phyloP scores from a whole-genome alignment of 2,329 filamentous ascomycete species.

The Hypoxylon sp. region DNA sequence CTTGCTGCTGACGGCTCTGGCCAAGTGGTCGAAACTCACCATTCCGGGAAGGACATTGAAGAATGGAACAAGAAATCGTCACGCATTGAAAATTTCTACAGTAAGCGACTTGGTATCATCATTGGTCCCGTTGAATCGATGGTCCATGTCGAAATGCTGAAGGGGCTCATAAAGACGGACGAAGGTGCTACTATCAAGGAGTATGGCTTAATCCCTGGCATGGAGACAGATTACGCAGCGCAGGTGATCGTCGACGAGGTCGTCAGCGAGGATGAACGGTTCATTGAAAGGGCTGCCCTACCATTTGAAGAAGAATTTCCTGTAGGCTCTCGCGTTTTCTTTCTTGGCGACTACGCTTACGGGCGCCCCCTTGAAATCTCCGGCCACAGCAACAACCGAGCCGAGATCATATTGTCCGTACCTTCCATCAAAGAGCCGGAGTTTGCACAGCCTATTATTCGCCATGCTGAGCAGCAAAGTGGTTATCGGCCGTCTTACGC shows the following conservation, averaged over 20 bases:
- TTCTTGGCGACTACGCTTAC: slow-evolving; percentile 93
- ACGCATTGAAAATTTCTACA: slow-evolving; percentile 88
- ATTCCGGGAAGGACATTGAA: slow-evolving; percentile 81
- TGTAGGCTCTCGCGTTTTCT: slow-evolving; percentile 85
- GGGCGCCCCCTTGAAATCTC: slow-evolving; percentile 89
- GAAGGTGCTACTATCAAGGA: slow-evolving; percentile 93
- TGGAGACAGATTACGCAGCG: slow-evolving; percentile 91
- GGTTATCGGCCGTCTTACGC: slow-evolving; percentile 89
- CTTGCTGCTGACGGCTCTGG: slow-evolving; percentile 73
- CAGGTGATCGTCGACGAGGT: slow-evolving; percentile 93
- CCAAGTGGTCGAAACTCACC: slow-evolving; percentile 77
- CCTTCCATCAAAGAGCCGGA: slow-evolving; percentile 82
- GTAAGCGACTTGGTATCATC: slow-evolving; percentile 89
- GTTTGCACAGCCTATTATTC: slow-evolving; percentile 83
- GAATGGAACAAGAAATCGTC: slow-evolving; percentile 88
- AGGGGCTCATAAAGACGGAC: slow-evolving; percentile 90
- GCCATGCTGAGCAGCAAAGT: slow-evolving; percentile 76
- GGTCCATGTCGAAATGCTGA: slow-evolving; percentile 93
- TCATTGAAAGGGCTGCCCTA: slow-evolving; percentile 89
- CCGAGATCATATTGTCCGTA: slow-evolving; percentile 82
- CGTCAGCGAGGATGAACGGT: slow-evolving; percentile 90
- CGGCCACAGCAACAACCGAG: slow-evolving; percentile 80
- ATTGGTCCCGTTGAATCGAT: slow-evolving; percentile 90
- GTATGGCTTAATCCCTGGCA: slow-evolving; percentile 86
- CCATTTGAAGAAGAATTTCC: slow-evolving; percentile 95